Conservation (phyloP, 1,139 yeast genomes). For the Protomyces pachydermus region DNA sequence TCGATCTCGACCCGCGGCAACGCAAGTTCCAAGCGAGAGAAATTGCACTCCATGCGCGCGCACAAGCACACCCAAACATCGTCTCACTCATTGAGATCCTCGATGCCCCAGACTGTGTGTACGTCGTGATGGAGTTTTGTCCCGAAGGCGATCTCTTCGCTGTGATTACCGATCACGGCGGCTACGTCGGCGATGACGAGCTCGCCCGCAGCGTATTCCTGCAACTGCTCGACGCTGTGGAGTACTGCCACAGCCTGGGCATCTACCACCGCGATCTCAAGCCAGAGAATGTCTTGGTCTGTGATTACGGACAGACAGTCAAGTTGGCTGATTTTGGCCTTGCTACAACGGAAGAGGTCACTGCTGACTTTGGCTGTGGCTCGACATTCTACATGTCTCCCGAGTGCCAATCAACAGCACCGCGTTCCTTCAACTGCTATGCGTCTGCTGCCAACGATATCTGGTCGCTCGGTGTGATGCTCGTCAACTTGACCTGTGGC, state of each 20-base stretch:
- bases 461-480: conserved; percentile 81
- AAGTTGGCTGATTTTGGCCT: conserved; percentile 82
- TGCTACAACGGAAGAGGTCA: conserved; percentile 58
- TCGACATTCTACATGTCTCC: conserved; percentile 93
- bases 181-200: conserved; percentile 50
- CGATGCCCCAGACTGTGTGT: conserved; percentile 44
- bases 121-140: conserved; percentile 74
- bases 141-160: conserved; percentile 79
- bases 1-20: conserved; percentile 32
- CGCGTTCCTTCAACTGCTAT: conserved; percentile 31
- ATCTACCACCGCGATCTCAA: conserved; percentile 86
- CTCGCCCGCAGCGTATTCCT: conserved; percentile 66
- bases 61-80: conserved; percentile 72
- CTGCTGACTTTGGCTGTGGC: conserved; percentile 77
- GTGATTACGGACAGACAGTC: conserved; percentile 55
- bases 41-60: conserved; percentile 64
- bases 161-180: conserved; percentile 58
- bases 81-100: conserved; percentile 71
- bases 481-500: conserved; percentile 73
- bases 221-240: conserved; percentile 68
- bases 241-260: conserved; percentile 60
- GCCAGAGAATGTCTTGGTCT: conserved; percentile 79
- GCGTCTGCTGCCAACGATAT: conserved; percentile 70
- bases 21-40: conserved; percentile 51
- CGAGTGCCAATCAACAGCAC: conserved; percentile 29